These are phyloP conservation scores for Echium plantagineum DNA, from an alignment of 257 asterid species.

Conservation along the genomic window DNA sequence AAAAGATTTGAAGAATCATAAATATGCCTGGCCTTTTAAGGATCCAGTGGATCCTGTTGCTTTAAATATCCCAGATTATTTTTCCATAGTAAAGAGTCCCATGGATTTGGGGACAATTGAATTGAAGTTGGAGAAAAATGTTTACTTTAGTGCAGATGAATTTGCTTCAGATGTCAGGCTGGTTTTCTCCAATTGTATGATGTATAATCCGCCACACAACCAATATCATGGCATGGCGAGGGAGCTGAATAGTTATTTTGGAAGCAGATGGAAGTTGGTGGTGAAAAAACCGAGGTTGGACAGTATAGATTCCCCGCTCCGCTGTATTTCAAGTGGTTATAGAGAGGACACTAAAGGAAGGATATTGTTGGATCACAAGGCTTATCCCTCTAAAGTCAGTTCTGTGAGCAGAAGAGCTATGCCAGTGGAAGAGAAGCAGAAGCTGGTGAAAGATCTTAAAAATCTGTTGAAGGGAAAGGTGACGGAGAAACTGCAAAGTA, in stretches of 20 bases:
- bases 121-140: conserved; percentile 36
- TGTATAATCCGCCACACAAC: conserved; percentile 50
- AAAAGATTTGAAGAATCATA: conserved; percentile 40
- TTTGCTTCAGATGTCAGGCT: conserved; percentile 66
- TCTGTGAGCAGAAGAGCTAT: conserved; percentile 16
- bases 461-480: conserved; percentile 24
- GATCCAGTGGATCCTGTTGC: conserved; percentile 75
- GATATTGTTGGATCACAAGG: conserved; percentile 5
- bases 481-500: conserved; percentile 21
- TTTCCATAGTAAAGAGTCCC: conserved; percentile 40
- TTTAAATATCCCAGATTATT: conserved; percentile 62
- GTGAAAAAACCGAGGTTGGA: conserved; percentile 30
- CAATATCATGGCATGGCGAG: conserved; percentile 40
- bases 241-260: conserved; percentile 31
- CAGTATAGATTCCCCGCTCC: conserved; percentile 15
- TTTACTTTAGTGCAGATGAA: conserved; percentile 38
- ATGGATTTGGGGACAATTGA: conserved; percentile 85
- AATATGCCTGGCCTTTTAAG: conserved; percentile 28
- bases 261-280: conserved; percentile 41
- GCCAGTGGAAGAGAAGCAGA: conserved; percentile 30
- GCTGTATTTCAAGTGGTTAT: conserved; percentile 7
- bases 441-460: conserved; percentile 29
- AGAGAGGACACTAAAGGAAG: conserved; percentile 9
- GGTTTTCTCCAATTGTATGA: conserved; percentile 69
- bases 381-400: conserved; percentile 8